These are phyloP conservation scores for Fusarium paranaense DNA, from an alignment of 2,329 filamentous ascomycete species.

Conservation along the genomic window DNA sequence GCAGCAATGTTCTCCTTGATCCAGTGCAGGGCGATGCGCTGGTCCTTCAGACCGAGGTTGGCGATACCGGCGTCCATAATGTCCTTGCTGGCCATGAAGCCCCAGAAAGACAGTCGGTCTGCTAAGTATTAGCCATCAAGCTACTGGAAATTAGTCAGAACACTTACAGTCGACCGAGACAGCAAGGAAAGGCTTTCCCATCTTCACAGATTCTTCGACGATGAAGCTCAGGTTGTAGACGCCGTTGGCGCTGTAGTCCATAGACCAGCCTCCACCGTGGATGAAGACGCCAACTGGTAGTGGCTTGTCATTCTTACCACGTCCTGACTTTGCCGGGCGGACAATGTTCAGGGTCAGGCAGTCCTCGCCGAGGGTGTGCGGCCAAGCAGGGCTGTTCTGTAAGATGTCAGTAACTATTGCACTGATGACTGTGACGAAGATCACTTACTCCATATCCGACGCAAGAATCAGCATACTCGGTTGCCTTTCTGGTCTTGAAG, in stretches of 20 bases:
- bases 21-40: slow-evolving; percentile 62
- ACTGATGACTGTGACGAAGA: rapidly evolving
- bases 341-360: slow-evolving; percentile 38
- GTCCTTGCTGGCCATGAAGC: slow-evolving; percentile 61
- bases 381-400: slow-evolving; percentile 32
- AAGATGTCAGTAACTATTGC: background rate
- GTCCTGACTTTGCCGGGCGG: slow-evolving; percentile 18
- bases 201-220: slow-evolving; percentile 55
- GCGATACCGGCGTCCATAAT: slow-evolving; percentile 47
- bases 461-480: slow-evolving; percentile 41
- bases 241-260: slow-evolving; percentile 57
- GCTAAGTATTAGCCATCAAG: background rate
- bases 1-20: slow-evolving; percentile 57
- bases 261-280: slow-evolving; percentile 53
- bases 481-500: slow-evolving; percentile 28
- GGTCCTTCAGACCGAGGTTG: slow-evolving; percentile 64
- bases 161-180: slow-evolving; percentile 36
- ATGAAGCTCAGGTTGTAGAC: slow-evolving; percentile 72
- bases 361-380: slow-evolving; percentile 33
- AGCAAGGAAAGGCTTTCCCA: slow-evolving; percentile 35
- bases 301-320: slow-evolving; percentile 1
- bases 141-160: too few relatives aligned
- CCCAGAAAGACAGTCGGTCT: slow-evolving; percentile 48
- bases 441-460: slow-evolving; percentile 38
- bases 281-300: slow-evolving; percentile 44